Conservation (phyloP, 108 stramenopile species). For the Cyclostephanos tholiformis region DNA sequence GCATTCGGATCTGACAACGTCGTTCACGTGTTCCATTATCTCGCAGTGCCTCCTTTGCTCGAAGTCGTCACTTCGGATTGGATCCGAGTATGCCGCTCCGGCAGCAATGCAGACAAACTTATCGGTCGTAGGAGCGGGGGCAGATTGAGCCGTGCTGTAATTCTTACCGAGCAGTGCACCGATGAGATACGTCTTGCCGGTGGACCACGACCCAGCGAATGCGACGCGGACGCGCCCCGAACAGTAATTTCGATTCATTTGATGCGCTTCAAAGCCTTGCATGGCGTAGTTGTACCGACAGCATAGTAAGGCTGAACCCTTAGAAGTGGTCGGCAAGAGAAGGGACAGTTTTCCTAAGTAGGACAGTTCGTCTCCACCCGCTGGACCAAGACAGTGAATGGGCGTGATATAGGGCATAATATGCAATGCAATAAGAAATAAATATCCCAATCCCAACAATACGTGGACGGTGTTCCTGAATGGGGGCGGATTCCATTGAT, state of each 20-base stretch:
- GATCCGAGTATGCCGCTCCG: slow-evolving; percentile 44
- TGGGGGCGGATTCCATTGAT: slow-evolving; percentile 53
- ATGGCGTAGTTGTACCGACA: slow-evolving; percentile 55
- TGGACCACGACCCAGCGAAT: slow-evolving; percentile 47
- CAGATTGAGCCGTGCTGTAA: slow-evolving; percentile 46
- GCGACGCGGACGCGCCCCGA: slow-evolving; percentile 44
- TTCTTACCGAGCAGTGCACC: slow-evolving; percentile 41
- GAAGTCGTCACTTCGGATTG: slow-evolving; percentile 46
- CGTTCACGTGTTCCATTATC: slow-evolving; percentile 49
- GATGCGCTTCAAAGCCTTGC: slow-evolving; percentile 30
- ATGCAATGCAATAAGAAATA: slow-evolving; percentile 36
- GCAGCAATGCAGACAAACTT: slow-evolving; percentile 47
- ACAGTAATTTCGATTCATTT: slow-evolving; percentile 42
- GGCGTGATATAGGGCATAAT: slow-evolving; percentile 45
- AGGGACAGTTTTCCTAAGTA: slow-evolving; percentile 25
- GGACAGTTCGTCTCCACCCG: slow-evolving; percentile 16
- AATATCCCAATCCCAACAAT: slow-evolving; percentile 29
- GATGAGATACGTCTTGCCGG: slow-evolving; percentile 47
- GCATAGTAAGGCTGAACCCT: slow-evolving; percentile 25
- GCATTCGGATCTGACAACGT: slow-evolving; percentile 33
- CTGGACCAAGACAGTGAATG: slow-evolving; percentile 30
- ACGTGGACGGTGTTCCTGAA: slow-evolving; percentile 47
- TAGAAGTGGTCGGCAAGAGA: slow-evolving; percentile 1
- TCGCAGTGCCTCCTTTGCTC: slow-evolving; percentile 46
- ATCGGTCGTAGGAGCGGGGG: slow-evolving; percentile 47